These are phyloP conservation scores for Boletus pseudo-olivaceus DNA, from an alignment of 768 basidiomycete species.

Conservation along the genomic window DNA sequence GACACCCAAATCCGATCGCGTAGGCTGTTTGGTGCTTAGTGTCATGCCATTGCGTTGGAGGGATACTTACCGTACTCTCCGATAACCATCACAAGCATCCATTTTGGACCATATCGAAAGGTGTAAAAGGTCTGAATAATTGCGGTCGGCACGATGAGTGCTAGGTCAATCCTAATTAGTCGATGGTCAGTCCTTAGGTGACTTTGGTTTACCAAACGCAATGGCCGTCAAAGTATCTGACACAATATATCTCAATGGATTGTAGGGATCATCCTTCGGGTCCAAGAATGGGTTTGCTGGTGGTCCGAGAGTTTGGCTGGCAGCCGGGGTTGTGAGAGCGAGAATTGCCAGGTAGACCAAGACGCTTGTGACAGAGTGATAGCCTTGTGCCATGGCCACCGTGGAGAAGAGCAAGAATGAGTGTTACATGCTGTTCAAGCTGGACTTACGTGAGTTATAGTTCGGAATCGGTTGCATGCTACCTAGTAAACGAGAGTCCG, in stretches of 20 bases:
- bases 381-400: slow-evolving; percentile 1
- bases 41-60: neutral
- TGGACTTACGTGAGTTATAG: neutral
- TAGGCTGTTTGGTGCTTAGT: slow-evolving; percentile 40
- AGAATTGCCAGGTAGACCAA: neutral
- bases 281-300: slow-evolving; percentile 27
- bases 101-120: slow-evolving; percentile 46
- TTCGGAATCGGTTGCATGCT: too few species aligned
- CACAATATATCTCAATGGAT: slow-evolving; percentile 54
- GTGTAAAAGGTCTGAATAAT: slow-evolving; percentile 43
- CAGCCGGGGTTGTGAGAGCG: neutral
- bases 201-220: slow-evolving; percentile 39
- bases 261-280: slow-evolving; percentile 50
- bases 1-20: slow-evolving; percentile 50
- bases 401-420: neutral
- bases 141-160: slow-evolving; percentile 39
- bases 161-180: neutral
- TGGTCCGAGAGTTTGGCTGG: slow-evolving; percentile 3
- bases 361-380: neutral
- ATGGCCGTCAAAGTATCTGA: slow-evolving; percentile 50
- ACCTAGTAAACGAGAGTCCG: too few species aligned
- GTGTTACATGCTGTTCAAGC: neutral
- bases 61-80: slow-evolving; percentile 52
- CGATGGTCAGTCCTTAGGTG: neutral
- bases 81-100: slow-evolving; percentile 60